Evolutionary conservation across 306 rosid species (phyloP), one percentile per base, ranked within the genome.

Genomic region (Cicer yamashitae): DNA sequence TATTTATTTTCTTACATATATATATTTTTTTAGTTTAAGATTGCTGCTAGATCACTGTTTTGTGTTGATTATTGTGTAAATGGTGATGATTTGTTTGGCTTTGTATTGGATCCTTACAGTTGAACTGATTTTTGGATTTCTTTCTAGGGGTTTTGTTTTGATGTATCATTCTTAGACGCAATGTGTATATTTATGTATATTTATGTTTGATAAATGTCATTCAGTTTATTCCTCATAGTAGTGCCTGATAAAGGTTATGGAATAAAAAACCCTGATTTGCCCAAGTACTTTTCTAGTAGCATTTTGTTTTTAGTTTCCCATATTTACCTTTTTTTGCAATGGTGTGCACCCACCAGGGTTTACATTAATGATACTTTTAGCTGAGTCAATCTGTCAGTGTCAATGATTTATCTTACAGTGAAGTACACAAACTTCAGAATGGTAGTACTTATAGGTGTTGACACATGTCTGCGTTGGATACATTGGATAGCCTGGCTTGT

Each of bases 21-120:
- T 52, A 8, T 56, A 1, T 39, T 13, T 39, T 13, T 34, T 66
- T 59, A 11, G 53, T 61, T 59, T 10, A 58, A 71, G 73, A 57
- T 50, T 81, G 70, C 46, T 5, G 73, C 3, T 78, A 76, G 73
- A 88, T 85, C 82, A 79, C 75, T 82, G 20, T 76, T 81, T 70
- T 48, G 82, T 47, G 3, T 71, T 67, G 60, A 45, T 79, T 69
- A 25, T 38, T 52, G 50, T 71, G 71, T 41, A 57, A 57, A 70
- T 48, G 75, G 34, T 60, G 52, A 69, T 75, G 57, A 58, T 59
- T 79, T 50, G 40, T 52, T 62, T 71, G 59, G 52, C 9, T 82
- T 62, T 80, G 72, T 69, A 84, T 87, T 87, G 89, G 91, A 87
- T 91, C 87, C 61, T 79, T 79, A 70, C 57, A 3, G 85, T 76